These are phyloP conservation scores for Paecilomyces dactylethromorphus DNA, from an alignment of 2,329 filamentous ascomycete species.

Conservation along the genomic window DNA sequence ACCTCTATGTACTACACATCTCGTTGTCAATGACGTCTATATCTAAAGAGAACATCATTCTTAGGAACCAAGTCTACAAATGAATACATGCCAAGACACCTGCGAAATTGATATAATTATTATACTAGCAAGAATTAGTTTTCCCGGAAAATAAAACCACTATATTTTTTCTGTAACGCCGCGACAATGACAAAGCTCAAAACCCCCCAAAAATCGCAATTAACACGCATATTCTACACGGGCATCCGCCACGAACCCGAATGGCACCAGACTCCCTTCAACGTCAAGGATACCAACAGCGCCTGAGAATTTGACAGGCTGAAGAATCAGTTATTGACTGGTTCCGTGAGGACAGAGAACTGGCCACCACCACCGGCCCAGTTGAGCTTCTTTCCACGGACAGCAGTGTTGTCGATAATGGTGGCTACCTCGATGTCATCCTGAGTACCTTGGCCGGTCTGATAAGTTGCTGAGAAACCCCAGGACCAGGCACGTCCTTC, in stretches of 20 bases:
- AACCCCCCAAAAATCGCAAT: slow-evolving; percentile 6
- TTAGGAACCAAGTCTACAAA: neutral
- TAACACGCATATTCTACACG: slow-evolving; percentile 3
- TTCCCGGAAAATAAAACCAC: neutral
- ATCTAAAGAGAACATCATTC: neutral
- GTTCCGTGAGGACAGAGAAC: slow-evolving; percentile 44
- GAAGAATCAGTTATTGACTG: slow-evolving; percentile 13
- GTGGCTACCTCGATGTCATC: slow-evolving; percentile 75
- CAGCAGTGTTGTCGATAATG: slow-evolving; percentile 75
- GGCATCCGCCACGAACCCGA: neutral
- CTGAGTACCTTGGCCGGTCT: slow-evolving; percentile 69
- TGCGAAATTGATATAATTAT: neutral
- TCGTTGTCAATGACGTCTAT: neutral
- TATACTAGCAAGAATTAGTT: neutral
- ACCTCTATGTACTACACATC: neutral
- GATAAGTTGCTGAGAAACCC: slow-evolving; percentile 76
- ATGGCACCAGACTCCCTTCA: neutral
- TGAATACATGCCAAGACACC: neutral
- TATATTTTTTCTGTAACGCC: neutral
- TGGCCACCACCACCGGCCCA: slow-evolving; percentile 86
- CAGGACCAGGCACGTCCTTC: slow-evolving; percentile 68
- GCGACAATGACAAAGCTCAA: neutral
- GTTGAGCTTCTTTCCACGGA: slow-evolving; percentile 65
- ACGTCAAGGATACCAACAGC: neutral
- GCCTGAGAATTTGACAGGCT: neutral